Evolutionary conservation across 495 filamentous ascomycete species (phyloP).

Genomic region (Endocarpon pusillum): DNA sequence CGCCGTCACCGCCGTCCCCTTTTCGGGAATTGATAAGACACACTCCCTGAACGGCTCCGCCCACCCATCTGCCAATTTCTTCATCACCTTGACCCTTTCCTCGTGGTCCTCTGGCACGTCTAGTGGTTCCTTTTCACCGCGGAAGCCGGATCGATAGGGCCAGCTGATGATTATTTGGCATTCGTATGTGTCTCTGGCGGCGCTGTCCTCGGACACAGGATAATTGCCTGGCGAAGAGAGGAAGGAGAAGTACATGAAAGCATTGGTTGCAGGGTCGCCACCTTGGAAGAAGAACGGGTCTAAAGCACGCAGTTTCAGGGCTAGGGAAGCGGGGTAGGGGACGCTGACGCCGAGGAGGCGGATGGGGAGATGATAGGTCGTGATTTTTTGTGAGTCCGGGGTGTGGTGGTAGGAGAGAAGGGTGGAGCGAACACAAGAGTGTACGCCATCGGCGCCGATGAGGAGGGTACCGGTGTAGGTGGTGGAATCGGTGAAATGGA

Average conservation of each 20-base stretch:
- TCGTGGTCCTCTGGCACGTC: conserved; percentile 22
- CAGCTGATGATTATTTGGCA: conserved; percentile 38
- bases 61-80: conserved; percentile 33
- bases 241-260: conserved; percentile 41
- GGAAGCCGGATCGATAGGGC: conserved; percentile 23
- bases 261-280: conserved; percentile 34
- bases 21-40: conserved; percentile 27
- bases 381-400: conserved; percentile 20
- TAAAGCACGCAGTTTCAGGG: conserved; percentile 26
- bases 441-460: conserved; percentile 38
- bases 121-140: no score
- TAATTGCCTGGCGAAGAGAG: conserved; percentile 18
- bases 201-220: conserved; percentile 17
- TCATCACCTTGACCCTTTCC: conserved; percentile 33
- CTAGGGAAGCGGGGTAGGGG: conserved; percentile 21
- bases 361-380: conserved; percentile 29
- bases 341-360: conserved; percentile 30
- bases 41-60: conserved; percentile 35
- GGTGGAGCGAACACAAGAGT: conserved; percentile 25
- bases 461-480: conserved; percentile 29
- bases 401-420: conserved; percentile 11
- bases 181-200: conserved; percentile 21
- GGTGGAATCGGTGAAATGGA: conserved; percentile 34
- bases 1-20: conserved; percentile 27
- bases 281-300: conserved; percentile 48